These are phyloP conservation scores for Mortierella antarctica DNA, from an alignment of 192 early-diverging fungal genomes.

Conservation along the genomic window DNA sequence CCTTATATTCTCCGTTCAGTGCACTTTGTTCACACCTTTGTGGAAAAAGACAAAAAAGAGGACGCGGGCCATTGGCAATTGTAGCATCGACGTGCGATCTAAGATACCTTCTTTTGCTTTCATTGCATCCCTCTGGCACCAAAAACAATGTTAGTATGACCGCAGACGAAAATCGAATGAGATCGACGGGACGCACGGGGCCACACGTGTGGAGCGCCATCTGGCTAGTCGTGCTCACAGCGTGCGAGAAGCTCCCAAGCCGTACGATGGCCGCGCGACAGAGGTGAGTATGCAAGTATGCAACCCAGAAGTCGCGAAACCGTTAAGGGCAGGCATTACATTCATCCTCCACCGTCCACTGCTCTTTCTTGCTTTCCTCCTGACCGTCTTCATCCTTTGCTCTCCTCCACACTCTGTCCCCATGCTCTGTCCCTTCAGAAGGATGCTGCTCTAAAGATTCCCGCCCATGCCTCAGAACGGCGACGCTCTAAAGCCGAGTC, in stretches of 20 bases:
- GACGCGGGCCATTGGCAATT: background rate
- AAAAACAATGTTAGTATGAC: constrained; percentile 7
- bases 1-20: too few relatives aligned
- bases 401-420: background rate
- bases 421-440: background rate
- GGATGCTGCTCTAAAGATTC: constrained; percentile 3
- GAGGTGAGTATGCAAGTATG: constrained; percentile 6
- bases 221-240: constrained; percentile 38
- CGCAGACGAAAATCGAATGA: constrained; percentile 33
- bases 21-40: too few relatives aligned
- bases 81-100: too few relatives aligned
- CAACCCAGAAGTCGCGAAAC: background rate
- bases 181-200: constrained; percentile 20
- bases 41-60: background rate
- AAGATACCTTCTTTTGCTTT: background rate
- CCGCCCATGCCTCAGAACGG: background rate
- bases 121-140: background rate
- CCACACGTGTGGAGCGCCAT: constrained; percentile 43
- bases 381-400: background rate
- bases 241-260: constrained; percentile 31
- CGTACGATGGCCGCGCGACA: background rate
- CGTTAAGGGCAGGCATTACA: background rate
- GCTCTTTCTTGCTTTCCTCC: background rate
- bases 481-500: constrained; percentile 15
- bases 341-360: background rate